Conservation (phyloP, 139 green algal genomes). For the Pycnococcus provasolii region DNA sequence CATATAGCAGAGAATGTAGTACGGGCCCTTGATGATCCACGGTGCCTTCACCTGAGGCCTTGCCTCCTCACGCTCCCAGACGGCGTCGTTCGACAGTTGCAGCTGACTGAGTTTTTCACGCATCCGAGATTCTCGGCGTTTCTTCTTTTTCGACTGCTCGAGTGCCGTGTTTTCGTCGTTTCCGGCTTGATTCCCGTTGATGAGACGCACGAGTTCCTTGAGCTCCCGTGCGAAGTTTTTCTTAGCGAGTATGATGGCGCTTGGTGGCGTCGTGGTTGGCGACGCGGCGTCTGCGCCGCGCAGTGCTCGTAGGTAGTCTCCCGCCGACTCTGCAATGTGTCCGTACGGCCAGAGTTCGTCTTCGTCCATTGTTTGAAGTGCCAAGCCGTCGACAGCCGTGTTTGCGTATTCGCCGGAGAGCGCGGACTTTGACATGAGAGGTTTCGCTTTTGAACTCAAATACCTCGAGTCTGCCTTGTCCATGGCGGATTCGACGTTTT, state of each 20-base stretch:
- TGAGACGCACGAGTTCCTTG: background rate
- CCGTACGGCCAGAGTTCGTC: background rate
- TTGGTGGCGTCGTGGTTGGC: background rate
- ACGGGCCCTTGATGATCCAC: conserved; percentile 33
- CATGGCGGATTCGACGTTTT: no score
- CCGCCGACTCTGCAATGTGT: background rate
- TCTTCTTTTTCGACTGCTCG: background rate
- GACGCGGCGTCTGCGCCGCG: background rate
- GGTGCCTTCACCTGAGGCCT: conserved; percentile 25
- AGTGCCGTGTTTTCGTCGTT: background rate
- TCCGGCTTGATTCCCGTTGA: background rate
- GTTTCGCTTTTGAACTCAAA: no score
- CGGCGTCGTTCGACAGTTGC: conserved; percentile 57
- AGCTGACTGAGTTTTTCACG: conserved; percentile 41
- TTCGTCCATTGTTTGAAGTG: background rate
- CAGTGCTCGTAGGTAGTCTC: background rate
- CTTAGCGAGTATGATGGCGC: background rate
- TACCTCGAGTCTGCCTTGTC: no score
- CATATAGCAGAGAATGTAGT: conserved; percentile 30
- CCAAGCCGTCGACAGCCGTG: no score
- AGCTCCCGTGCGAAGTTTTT: conserved; percentile 4
- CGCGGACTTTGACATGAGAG: no score
- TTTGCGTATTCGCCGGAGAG: no score
- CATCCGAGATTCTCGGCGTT: conserved; percentile 17
- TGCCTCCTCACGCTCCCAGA: conserved; percentile 59